Evolutionary conservation across 345 rosid species (phyloP).

Genomic region (Melaleuca alternifolia): DNA sequence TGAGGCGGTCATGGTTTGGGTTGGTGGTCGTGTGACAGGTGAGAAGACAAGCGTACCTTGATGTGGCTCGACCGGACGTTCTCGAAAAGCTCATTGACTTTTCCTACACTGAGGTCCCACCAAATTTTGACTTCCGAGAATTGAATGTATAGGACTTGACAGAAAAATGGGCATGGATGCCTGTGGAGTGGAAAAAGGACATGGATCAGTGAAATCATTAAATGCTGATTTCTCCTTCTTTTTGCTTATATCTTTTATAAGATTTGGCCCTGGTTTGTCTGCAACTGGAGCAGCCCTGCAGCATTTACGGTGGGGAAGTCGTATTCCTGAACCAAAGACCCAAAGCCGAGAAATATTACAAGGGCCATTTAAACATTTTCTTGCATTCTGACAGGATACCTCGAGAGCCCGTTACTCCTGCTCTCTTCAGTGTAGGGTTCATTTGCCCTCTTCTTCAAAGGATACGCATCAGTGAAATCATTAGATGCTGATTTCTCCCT

Average conservation of each 20-base stretch:
- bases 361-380: conserved; percentile 65
- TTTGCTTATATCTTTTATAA: not conserved
- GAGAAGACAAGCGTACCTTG: conserved; percentile 67
- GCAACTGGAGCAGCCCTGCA: conserved; percentile 47
- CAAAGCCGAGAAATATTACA: conserved; percentile 53
- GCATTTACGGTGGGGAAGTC: conserved; percentile 76
- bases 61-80: conserved; percentile 65
- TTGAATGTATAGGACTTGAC: not conserved
- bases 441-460: not conserved
- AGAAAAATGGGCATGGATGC: not conserved
- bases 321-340: conserved; percentile 77
- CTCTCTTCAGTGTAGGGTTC: conserved; percentile 87
- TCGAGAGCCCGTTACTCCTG: conserved; percentile 77
- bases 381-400: conserved; percentile 84
- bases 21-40: conserved; percentile 28
- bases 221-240: not conserved
- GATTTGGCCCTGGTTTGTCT: not conserved
- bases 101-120: conserved; percentile 54
- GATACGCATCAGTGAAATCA: not conserved
- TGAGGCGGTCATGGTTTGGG: not conserved
- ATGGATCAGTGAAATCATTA: not conserved
- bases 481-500: not conserved
- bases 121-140: not conserved
- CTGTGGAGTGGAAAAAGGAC: not conserved
- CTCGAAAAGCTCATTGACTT: conserved; percentile 87